Percentiles rank a stretch among this genome's conserved stretches.
Evolutionary conservation across 495 filamentous ascomycete genomes (phyloP).

Genomic region (Aspergillus hancockii): DNA sequence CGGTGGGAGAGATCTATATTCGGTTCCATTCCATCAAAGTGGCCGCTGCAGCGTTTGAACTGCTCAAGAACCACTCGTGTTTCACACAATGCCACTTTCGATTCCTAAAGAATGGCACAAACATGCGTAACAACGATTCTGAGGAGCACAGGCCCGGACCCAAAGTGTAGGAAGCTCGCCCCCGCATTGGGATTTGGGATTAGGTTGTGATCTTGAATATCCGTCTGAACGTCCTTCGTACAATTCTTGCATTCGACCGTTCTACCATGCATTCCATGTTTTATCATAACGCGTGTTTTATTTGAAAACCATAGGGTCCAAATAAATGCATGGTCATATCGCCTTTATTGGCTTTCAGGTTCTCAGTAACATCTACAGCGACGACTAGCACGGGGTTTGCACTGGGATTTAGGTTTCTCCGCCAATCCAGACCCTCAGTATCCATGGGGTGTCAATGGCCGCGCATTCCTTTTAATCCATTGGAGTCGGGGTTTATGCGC

Average conservation of each 20-base stretch:
- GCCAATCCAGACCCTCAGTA: too few relatives aligned
- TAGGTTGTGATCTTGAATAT: slow-evolving; percentile 1
- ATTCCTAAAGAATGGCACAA: slow-evolving; percentile 15
- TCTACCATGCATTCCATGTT: neutral
- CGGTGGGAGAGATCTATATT: slow-evolving; percentile 17
- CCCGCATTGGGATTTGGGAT: slow-evolving; percentile 12
- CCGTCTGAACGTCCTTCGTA: neutral
- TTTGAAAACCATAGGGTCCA: neutral
- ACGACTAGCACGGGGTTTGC: neutral
- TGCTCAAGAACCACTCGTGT: slow-evolving; percentile 14
- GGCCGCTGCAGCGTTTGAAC: slow-evolving; percentile 20
- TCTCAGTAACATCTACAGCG: neutral
- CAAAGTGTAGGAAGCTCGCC: neutral
- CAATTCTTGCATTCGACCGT: neutral
- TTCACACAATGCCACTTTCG: slow-evolving; percentile 19
- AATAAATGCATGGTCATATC: neutral
- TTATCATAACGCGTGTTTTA: neutral
- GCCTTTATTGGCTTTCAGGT: neutral
- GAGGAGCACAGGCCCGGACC: neutral
- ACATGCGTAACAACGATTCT: neutral
- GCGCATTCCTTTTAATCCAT: too few relatives aligned
- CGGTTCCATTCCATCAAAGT: slow-evolving; percentile 35
- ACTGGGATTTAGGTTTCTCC: neutral
- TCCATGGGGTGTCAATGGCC: too few relatives aligned
- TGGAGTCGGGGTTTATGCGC: too few relatives aligned